Conservation (phyloP, 371 early-diverging fungal genomes). For the Apophysomyces elegans region DNA sequence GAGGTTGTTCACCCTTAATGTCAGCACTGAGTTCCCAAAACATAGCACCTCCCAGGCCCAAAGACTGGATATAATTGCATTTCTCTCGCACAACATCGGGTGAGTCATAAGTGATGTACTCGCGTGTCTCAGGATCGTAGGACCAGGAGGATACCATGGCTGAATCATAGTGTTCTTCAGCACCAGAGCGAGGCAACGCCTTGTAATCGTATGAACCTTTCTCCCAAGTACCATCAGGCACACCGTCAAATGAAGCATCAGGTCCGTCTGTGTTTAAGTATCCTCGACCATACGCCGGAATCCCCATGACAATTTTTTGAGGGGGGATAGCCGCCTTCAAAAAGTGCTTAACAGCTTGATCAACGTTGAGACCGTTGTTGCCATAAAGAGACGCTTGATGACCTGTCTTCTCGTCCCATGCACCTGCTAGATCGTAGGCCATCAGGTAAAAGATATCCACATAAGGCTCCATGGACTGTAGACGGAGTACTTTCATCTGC, state of each 20-base stretch:
- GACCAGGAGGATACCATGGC: slow-evolving; percentile 73
- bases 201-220: slow-evolving; percentile 82
- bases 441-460: slow-evolving; percentile 79
- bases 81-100: slow-evolving; percentile 72
- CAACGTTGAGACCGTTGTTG: slow-evolving; percentile 57
- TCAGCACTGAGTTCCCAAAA: slow-evolving; percentile 84
- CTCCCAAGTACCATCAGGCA: slow-evolving; percentile 83
- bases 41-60: slow-evolving; percentile 82
- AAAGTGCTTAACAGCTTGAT: slow-evolving; percentile 72
- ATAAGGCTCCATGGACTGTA: slow-evolving; percentile 65
- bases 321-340: slow-evolving; percentile 73
- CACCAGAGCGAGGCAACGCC: slow-evolving; percentile 66
- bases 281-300: slow-evolving; percentile 84
- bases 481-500: slow-evolving; percentile 59
- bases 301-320: slow-evolving; percentile 81
- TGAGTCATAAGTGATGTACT: slow-evolving; percentile 85
- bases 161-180: slow-evolving; percentile 70
- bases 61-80: slow-evolving; percentile 67
- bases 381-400: slow-evolving; percentile 88
- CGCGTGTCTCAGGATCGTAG: slow-evolving; percentile 66
- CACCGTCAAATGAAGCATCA: slow-evolving; percentile 61
- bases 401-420: slow-evolving; percentile 74
- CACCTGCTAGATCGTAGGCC: slow-evolving; percentile 80
- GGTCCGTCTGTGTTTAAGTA: slow-evolving; percentile 81
- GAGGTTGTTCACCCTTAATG: slow-evolving; percentile 38